Conservation (phyloP, 108 stramenopile genomes). For the Aurantiochytrium sp. region DNA sequence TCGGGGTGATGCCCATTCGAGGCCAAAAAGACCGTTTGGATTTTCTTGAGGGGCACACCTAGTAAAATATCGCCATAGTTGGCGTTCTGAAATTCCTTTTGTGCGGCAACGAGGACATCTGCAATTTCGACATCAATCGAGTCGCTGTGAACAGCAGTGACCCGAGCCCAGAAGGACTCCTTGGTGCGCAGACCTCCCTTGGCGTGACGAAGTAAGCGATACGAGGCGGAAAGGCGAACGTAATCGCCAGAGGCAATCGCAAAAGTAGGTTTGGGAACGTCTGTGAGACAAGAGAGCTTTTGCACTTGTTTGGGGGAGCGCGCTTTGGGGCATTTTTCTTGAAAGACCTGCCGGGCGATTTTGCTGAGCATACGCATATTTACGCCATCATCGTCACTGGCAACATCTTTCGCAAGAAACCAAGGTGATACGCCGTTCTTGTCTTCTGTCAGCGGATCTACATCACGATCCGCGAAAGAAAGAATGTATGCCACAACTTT, state of each 20-base stretch:
- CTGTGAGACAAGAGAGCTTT: too few species aligned
- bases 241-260: too few species aligned
- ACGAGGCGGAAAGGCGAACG: too few species aligned
- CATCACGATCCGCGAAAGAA: neutral
- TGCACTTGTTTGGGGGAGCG: neutral
- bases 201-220: neutral
- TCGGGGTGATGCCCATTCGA: neutral
- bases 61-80: neutral
- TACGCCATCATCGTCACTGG: neutral
- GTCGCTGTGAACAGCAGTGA: neutral
- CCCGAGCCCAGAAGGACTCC: neutral
- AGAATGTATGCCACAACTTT: neutral
- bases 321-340: too few species aligned
- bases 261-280: too few species aligned
- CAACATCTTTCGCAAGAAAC: neutral
- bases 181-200: neutral
- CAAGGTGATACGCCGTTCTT: neutral
- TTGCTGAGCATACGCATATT: neutral
- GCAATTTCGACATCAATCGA: neutral
- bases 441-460: neutral
- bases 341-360: neutral
- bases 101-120: neutral
- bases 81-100: neutral
- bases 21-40: neutral
- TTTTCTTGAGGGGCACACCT: neutral